Percentiles rank a stretch among this genome's conserved stretches.
Conservation (phyloP, 208 protist genomes). For the Trichomonas tenax region DNA sequence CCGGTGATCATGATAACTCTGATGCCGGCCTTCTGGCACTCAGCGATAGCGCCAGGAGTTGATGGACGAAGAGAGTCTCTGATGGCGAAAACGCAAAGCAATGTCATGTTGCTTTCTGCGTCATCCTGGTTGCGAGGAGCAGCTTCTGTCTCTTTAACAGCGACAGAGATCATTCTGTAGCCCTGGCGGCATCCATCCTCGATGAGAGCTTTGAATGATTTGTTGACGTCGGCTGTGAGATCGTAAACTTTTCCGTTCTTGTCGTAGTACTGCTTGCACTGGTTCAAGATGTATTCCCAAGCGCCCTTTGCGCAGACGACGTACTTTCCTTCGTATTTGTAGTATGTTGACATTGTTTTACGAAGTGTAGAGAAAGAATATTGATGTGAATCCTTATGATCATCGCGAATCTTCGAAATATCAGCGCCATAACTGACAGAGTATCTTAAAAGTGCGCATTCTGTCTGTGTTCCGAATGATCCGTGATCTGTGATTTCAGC, state of each 20-base stretch:
- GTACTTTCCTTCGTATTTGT: not conserved
- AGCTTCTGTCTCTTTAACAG: constrained; percentile 41
- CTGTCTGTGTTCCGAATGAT: not conserved
- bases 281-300: constrained; percentile 28
- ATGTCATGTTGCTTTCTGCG: not conserved
- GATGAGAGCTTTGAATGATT: constrained; percentile 6
- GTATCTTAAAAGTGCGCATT: not conserved
- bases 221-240: constrained; percentile 28
- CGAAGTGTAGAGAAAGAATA: not conserved
- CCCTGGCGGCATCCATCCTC: not conserved
- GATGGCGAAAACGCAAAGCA: not conserved
- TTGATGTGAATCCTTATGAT: not conserved
- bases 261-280: constrained; percentile 46
- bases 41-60: not conserved
- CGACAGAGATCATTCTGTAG: not conserved
- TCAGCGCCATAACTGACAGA: not conserved
- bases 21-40: not conserved
- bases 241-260: not conserved
- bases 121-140: constrained; percentile 26
- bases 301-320: not conserved
- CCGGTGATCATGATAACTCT: constrained; percentile 41
- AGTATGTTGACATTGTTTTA: not conserved
- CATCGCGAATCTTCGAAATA: not conserved
- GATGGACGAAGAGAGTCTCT: not conserved
- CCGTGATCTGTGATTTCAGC: not conserved